Evolutionary conservation across 345 rosid species (phyloP), one percentile per base, ranked within the genome.

Genomic region (Physaria fendleri): DNA sequence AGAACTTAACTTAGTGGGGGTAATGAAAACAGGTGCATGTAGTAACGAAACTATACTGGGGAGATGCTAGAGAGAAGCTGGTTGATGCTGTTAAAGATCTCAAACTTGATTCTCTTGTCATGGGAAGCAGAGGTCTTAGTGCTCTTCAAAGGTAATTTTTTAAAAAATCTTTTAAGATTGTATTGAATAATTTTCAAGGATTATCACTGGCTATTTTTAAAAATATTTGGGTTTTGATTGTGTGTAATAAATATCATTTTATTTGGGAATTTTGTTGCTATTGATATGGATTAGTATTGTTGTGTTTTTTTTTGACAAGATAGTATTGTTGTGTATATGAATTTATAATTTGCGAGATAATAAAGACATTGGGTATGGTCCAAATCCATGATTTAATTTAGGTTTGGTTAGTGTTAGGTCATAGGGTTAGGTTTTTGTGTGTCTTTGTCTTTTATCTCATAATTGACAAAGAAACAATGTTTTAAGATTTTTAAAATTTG

Each of bases 81-180:
- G 56, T 93, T 2, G 88, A 89, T 42, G 86, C 97, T 0, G 47
- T 79, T 37, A 81, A 79, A 30, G 94, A 78, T 72, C 84, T 89
- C 55, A 87, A 93, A 59, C 78, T 93, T 45, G 97, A 93, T 43
- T 85, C 86, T 30, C 5, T 93, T 56, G 83, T 87, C 35, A 81
- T 93, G 87, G 99, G 97, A 59, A 87, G 94, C 84, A 76, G 99
- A 76, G 99, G 97, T 38, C 96, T 85, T 6, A 82, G 88, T 54
- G 81, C 92, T 25, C 28, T 25, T 25, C 28, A 25, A 25, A 25
- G 28, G 28, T 25, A 25, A 25, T 25, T n/a, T n/a, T n/a, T n/a
- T n/a, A n/a, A n/a, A n/a, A n/a, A n/a, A n/a, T n/a, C n/a, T n/a
- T n/a, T n/a, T n/a, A n/a, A n/a, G n/a, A n/a, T n/a, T n/a, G n/a